phyloP scores from a whole-genome alignment of 2,329 filamentous ascomycete species.

The Pseudogymnoascus sp. region DNA sequence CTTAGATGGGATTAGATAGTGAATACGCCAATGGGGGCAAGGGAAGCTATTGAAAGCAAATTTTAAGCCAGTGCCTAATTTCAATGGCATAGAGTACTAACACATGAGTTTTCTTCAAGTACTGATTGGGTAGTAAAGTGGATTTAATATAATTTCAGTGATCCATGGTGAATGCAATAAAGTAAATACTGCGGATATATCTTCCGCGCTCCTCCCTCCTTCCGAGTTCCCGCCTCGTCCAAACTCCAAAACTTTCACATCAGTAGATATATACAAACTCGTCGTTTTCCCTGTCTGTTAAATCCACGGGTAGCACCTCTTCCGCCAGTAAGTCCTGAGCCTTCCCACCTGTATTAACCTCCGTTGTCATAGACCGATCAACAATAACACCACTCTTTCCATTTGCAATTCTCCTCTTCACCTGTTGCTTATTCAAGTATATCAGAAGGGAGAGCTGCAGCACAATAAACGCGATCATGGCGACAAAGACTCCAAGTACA shows the following conservation, averaged over 20 bases:
- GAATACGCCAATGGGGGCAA: neutral
- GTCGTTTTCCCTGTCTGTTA: conserved; percentile 59
- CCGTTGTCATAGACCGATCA: conserved; percentile 51
- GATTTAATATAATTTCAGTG: neutral
- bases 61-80: neutral
- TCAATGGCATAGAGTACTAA: neutral
- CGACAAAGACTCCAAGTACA: conserved; percentile 46
- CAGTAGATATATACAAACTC: conserved; percentile 59
- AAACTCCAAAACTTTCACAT: neutral
- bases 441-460: conserved; percentile 48
- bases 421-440: conserved; percentile 49
- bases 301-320: conserved; percentile 39
- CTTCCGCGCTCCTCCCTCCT: neutral
- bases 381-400: conserved; percentile 53
- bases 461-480: conserved; percentile 43
- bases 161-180: neutral
- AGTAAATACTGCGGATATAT: neutral
- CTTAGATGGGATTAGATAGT: neutral
- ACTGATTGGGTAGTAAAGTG: neutral
- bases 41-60: neutral
- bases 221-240: neutral
- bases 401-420: conserved; percentile 44
- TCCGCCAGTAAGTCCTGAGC: neutral
- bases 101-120: neutral
- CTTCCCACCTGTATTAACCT: neutral